Evolutionary conservation across 768 basidiomycete species (phyloP).

Genomic region (Amanita pseudoporphyria): DNA sequence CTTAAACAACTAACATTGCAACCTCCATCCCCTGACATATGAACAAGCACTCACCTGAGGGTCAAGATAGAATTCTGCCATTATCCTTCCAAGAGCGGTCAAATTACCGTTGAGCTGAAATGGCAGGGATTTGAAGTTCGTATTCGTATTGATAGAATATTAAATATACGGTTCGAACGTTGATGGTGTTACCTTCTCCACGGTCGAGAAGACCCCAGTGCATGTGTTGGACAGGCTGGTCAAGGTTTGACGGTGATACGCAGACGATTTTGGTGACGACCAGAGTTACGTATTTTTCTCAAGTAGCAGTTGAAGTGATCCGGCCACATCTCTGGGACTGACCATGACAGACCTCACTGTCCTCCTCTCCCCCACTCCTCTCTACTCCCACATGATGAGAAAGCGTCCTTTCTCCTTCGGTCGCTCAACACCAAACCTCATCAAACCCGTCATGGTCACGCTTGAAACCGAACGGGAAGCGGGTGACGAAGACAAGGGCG

Average conservation of each 20-base stretch:
- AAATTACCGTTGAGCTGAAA: constrained; percentile 86
- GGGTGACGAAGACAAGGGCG: constrained; percentile 12
- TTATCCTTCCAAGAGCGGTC: constrained; percentile 76
- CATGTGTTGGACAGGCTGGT: too few relatives aligned
- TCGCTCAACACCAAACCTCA: constrained; percentile 17
- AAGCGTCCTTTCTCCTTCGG: constrained; percentile 24
- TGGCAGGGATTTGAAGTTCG: too few relatives aligned
- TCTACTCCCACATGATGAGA: constrained; percentile 23
- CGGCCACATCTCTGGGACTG: too few relatives aligned
- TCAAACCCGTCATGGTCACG: constrained; percentile 32
- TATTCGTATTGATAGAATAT: too few relatives aligned
- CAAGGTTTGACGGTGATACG: too few relatives aligned
- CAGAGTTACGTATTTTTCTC: too few relatives aligned
- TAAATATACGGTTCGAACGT: too few relatives aligned
- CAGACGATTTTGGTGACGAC: too few relatives aligned
- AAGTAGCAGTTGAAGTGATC: too few relatives aligned
- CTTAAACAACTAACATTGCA: constrained; percentile 62
- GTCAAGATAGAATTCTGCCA: constrained; percentile 98
- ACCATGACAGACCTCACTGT: constrained; percentile 44
- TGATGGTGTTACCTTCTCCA: too few relatives aligned
- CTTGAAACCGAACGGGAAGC: constrained; percentile 22
- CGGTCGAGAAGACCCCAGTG: too few relatives aligned
- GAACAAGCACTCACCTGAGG: constrained; percentile 56
- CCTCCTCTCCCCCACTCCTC: constrained; percentile 35
- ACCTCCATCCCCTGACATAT: neutral